Percentiles rank a stretch among this genome's conserved stretches.
Evolutionary conservation across 495 filamentous ascomycete species (phyloP).

Genomic region (Penicillium pancosmium): DNA sequence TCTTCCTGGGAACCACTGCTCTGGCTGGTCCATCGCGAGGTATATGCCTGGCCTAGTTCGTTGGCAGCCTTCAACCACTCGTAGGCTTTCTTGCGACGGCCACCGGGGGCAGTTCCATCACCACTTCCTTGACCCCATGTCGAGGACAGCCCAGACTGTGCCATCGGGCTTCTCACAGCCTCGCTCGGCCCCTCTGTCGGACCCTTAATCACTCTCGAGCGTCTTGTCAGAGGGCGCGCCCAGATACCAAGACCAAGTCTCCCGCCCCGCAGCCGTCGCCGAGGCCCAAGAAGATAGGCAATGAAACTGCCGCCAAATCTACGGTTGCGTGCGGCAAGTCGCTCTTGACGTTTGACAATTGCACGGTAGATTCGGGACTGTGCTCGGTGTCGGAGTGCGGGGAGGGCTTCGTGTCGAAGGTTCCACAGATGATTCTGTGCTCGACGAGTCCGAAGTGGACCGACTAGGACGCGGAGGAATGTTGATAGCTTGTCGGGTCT

Average conservation of each 20-base stretch:
- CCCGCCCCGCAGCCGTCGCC: slow-evolving; percentile 43
- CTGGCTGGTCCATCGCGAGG: slow-evolving; percentile 54
- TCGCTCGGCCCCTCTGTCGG: slow-evolving; percentile 29
- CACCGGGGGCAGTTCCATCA: slow-evolving; percentile 65
- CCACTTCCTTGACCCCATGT: slow-evolving; percentile 34
- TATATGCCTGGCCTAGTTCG: slow-evolving; percentile 86
- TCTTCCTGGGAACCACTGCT: slow-evolving; percentile 57
- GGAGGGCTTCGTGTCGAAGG: slow-evolving; percentile 74
- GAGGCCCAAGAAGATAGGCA: slow-evolving; percentile 50
- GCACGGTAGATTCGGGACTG: slow-evolving; percentile 77
- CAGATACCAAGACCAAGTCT: slow-evolving; percentile 6
- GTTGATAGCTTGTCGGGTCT: slow-evolving; percentile 29
- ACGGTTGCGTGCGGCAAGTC: slow-evolving; percentile 40
- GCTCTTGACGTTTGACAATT: slow-evolving; percentile 64
- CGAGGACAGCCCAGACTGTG: slow-evolving; percentile 38
- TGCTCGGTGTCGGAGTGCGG: slow-evolving; percentile 64
- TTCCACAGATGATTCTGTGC: slow-evolving; percentile 63
- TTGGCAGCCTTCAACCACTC: slow-evolving; percentile 88
- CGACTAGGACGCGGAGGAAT: slow-evolving; percentile 52
- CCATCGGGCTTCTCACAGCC: slow-evolving; percentile 40
- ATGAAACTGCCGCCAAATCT: slow-evolving; percentile 45
- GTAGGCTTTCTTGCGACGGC: slow-evolving; percentile 76
- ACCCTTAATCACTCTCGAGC: slow-evolving; percentile 16
- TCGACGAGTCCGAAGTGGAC: slow-evolving; percentile 59
- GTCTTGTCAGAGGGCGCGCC: slow-evolving; percentile 7